Percentiles rank a stretch among this genome's conserved stretches.
phyloP scores from a whole-genome alignment of 345 rosid genomes.

The Dovyalis caffra region DNA sequence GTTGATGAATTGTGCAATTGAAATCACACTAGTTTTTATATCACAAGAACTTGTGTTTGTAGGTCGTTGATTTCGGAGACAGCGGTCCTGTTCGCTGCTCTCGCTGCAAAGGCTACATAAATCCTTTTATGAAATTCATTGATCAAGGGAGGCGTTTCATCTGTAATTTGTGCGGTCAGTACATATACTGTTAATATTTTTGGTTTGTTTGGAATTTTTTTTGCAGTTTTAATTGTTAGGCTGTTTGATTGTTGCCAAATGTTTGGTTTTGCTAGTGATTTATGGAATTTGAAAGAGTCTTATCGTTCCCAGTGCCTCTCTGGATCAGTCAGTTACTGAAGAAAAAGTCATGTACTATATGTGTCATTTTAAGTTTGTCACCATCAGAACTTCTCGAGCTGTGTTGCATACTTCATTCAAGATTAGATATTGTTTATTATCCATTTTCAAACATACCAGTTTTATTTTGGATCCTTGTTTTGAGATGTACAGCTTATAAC shows the following conservation, averaged over 20 bases:
- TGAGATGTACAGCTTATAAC: neutral
- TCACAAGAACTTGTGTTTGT: neutral
- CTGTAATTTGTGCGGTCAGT: slow-evolving; percentile 37
- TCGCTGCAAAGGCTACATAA: slow-evolving; percentile 39
- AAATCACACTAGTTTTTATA: neutral
- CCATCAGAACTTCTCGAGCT: neutral
- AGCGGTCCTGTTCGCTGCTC: slow-evolving; percentile 36
- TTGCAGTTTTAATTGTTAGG: neutral
- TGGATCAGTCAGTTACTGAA: neutral
- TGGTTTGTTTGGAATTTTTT: neutral
- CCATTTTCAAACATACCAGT: neutral
- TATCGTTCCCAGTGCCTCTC: neutral
- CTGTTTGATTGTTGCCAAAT: neutral
- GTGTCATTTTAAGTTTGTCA: neutral
- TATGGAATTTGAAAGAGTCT: neutral
- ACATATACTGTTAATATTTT: neutral
- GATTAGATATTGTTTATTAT: neutral
- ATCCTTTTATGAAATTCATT: slow-evolving; percentile 36
- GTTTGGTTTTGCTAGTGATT: neutral
- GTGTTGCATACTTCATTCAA: neutral
- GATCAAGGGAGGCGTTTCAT: slow-evolving; percentile 36
- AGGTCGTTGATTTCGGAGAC: slow-evolving; percentile 41
- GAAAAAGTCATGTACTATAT: neutral
- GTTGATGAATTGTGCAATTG: neutral
- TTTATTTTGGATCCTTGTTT: neutral